Percentiles rank a stretch among this genome's conserved stretches.
phyloP scores from a whole-genome alignment of 179 eudicot species.

The Spinacia oleracea region DNA sequence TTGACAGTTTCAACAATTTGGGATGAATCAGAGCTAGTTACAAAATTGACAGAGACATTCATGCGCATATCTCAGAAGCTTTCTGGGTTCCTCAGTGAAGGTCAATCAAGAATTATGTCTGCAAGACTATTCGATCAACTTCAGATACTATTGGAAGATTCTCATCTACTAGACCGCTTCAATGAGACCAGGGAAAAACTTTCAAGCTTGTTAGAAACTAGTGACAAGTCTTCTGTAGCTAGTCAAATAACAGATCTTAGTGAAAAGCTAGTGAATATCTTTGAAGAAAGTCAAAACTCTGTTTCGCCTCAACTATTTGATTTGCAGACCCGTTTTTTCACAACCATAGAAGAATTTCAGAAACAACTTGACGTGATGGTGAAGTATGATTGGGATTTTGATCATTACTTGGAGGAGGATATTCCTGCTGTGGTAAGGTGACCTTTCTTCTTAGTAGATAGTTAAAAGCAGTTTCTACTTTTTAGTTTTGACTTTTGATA shows the following conservation, averaged over 20 bases:
- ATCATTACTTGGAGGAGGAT: conserved; percentile 90
- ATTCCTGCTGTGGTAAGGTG: conserved; percentile 99
- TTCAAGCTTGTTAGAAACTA: conserved; percentile 61
- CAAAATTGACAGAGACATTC: conserved; percentile 46
- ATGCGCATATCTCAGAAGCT: conserved; percentile 47
- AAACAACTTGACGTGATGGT: conserved; percentile 90
- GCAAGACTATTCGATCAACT: conserved; percentile 48
- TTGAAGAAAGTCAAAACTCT: conserved; percentile 83
- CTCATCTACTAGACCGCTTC: conserved; percentile 40
- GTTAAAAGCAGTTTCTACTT: conserved; percentile 1
- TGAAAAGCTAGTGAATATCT: conserved; percentile 71
- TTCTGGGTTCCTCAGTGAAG: conserved; percentile 49
- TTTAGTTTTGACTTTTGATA: neutral
- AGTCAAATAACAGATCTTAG: conserved; percentile 83
- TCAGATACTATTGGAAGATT: conserved; percentile 42
- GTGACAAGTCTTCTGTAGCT: conserved; percentile 58
- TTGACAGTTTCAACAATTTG: conserved; percentile 29
- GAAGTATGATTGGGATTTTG: conserved; percentile 97
- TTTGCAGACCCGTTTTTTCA: conserved; percentile 68
- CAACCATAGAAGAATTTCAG: conserved; percentile 83
- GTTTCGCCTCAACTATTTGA: conserved; percentile 84
- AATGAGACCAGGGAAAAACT: conserved; percentile 62
- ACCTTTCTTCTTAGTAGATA: conserved; percentile 47
- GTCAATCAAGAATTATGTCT: conserved; percentile 43
- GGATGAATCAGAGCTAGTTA: conserved; percentile 47